A percentile compares a stretch with the other conserved stretches of the same genome.
phyloP scores from a whole-genome alignment of 1,139 yeast genomes.

The Yamadazyma epiphylla region DNA sequence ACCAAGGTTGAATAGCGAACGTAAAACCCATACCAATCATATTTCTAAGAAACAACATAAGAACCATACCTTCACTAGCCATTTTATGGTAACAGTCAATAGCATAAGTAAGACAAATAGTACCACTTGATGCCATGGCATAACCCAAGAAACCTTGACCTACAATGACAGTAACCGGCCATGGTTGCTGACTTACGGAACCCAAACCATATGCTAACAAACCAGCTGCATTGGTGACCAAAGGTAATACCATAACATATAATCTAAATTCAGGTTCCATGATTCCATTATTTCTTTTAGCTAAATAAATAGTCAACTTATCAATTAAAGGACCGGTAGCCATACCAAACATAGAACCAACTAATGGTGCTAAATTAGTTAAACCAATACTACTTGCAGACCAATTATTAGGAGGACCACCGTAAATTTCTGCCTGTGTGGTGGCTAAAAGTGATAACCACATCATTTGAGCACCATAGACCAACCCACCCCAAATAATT shows the following conservation, averaged over 20 bases:
- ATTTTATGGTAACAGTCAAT: conserved; percentile 57
- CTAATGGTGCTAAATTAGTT: conserved; percentile 38
- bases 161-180: conserved; percentile 52
- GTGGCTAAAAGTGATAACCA: conserved; percentile 45
- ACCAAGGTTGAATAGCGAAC: conserved; percentile 48
- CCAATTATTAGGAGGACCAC: conserved; percentile 33
- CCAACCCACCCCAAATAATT: conserved; percentile 57
- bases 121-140: conserved; percentile 55
- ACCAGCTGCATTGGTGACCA: conserved; percentile 38
- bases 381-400: conserved; percentile 34
- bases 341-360: conserved; percentile 39
- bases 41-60: conserved; percentile 44
- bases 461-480: conserved; percentile 63
- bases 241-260: conserved; percentile 35
- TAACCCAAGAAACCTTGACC: conserved; percentile 56
- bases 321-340: conserved; percentile 44
- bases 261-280: conserved; percentile 42
- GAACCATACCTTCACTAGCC: conserved; percentile 54
- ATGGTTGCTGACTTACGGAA: conserved; percentile 27
- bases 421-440: conserved; percentile 41
- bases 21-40: conserved; percentile 47
- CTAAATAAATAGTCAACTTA: conserved; percentile 30
- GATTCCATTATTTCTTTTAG: conserved; percentile 34
- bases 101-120: conserved; percentile 52
- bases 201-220: conserved; percentile 36